Percentiles rank a stretch among this genome's conserved stretches.
Conservation (phyloP, 2,329 filamentous ascomycete genomes). For the Emericellopsis cladophorae region DNA sequence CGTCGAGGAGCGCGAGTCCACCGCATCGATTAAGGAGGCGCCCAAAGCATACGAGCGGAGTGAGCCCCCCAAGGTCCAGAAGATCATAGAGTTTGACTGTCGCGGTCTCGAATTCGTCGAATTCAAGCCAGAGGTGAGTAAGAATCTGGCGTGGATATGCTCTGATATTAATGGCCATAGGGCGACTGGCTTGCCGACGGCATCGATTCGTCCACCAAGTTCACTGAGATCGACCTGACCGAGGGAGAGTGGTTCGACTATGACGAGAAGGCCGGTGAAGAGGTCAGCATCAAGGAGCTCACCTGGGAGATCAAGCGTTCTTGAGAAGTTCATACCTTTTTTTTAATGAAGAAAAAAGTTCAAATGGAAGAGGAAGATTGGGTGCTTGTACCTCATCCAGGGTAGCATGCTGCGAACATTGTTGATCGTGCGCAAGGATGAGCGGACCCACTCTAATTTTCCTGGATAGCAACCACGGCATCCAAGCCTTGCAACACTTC, state of each 20-base stretch:
- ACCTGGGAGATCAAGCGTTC: conserved; percentile 74
- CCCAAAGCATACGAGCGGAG: conserved; percentile 59
- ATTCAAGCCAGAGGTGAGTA: conserved; percentile 72
- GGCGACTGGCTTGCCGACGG: conserved; percentile 86
- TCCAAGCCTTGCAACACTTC: neutral
- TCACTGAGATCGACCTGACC: conserved; percentile 65
- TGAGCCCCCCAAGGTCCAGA: conserved; percentile 62
- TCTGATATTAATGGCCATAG: conserved; percentile 26
- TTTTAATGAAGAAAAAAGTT: neutral
- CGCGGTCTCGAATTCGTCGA: conserved; percentile 84
- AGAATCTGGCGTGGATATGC: neutral
- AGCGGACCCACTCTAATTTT: too few species aligned
- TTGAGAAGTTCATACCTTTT: conserved; percentile 16
- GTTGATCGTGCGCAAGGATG: too few species aligned
- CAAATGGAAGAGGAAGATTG: neutral
- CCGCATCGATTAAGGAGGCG: conserved; percentile 67
- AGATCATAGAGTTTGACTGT: conserved; percentile 85
- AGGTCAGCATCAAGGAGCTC: conserved; percentile 84
- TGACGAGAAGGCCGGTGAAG: conserved; percentile 82
- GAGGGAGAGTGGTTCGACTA: conserved; percentile 99
- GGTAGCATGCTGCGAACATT: too few species aligned
- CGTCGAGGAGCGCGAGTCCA: conserved; percentile 59
- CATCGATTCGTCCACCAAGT: conserved; percentile 67
- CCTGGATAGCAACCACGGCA: neutral
- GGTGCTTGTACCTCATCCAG: neutral